phyloP scores from a whole-genome alignment of 2,329 filamentous ascomycete genomes.

The Plenodomus lindquistii region DNA sequence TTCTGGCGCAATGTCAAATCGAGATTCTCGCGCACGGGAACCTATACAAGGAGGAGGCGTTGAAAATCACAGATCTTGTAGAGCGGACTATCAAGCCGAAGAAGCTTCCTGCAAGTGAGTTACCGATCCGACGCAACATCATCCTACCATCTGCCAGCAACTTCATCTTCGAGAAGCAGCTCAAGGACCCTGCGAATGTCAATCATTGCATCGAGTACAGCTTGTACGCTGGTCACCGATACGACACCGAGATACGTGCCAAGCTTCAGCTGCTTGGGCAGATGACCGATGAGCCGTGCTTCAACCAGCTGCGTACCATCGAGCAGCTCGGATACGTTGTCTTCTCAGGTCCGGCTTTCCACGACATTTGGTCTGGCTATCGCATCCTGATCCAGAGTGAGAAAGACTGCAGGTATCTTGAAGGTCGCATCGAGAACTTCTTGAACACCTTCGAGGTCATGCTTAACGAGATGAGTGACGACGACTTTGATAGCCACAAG shows the following conservation, averaged over 20 bases:
- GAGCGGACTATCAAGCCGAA: constrained; percentile 77
- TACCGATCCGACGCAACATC: constrained; percentile 76
- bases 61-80: constrained; percentile 81
- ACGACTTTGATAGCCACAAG: constrained; percentile 90
- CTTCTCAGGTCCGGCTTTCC: constrained; percentile 74
- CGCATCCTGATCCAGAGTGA: constrained; percentile 94
- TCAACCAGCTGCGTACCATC: constrained; percentile 93
- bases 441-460: constrained; percentile 67
- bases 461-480: constrained; percentile 75
- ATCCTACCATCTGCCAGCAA: constrained; percentile 79
- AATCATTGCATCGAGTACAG: constrained; percentile 58
- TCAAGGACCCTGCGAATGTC: constrained; percentile 87
- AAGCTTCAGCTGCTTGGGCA: constrained; percentile 83
- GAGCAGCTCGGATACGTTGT: constrained; percentile 98
- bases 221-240: constrained; percentile 48
- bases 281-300: constrained; percentile 89
- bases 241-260: constrained; percentile 71
- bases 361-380: constrained; percentile 77
- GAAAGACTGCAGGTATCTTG: constrained; percentile 78
- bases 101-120: constrained; percentile 74
- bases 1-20: constrained; percentile 82
- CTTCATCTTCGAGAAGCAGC: constrained; percentile 76
- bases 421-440: constrained; percentile 86
- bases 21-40: constrained; percentile 92
- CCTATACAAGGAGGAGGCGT: constrained; percentile 87